Base-by-base conservation (phyloP, 1,284 basidiomycete species). In the Paramarasmius palmivorus region DNA sequence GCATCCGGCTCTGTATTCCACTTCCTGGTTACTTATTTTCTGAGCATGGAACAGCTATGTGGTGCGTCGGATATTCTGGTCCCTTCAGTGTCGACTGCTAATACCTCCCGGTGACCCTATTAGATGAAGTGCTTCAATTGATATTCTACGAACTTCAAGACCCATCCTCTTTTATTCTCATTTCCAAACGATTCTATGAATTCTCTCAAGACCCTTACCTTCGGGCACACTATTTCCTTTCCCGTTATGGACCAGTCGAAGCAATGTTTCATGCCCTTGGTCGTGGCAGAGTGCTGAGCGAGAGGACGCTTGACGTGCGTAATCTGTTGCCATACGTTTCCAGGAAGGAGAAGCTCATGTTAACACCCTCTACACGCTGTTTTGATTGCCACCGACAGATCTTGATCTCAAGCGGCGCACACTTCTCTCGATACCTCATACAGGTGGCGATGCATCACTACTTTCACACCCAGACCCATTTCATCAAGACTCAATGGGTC, bases 401-500 rank as follows among this genome's bases (percentile, higher is more conserved):
- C 61, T 76, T 90, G 53, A 71, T 90, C 57, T 76, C 78, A 50
- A 87, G 85, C 62, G 87, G 87, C 55, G 88, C 86, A 51, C 86
- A 87, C 63, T 67, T 90, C 59, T 90, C 88, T 58, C 81, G 88
- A 55, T 90, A 90, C 68, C 77, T 90, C 53, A 76, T 84, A 40
- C 88, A 90, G 68, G 78, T 86, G 52, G 83, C 88, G 47, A 82
- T 87, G 50, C 86, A 89, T 55, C 88, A 90, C 63, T 88, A 83
- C 64, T 90, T 88, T 65, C 80, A 83, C 59, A 80, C 84, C 1
- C 79, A 82, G 58, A 73, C 82, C 23, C 84, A 86, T 57, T 90
- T 88, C 60, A 79, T 90, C 67, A 89, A 88, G 69, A 78, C 81
- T 1, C 72, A 73, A 22, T 90, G 88, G 88, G 84, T 84, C 57